Base-by-base conservation (phyloP, 2,329 filamentous ascomycete species). In the Trichoderma sp. region DNA sequence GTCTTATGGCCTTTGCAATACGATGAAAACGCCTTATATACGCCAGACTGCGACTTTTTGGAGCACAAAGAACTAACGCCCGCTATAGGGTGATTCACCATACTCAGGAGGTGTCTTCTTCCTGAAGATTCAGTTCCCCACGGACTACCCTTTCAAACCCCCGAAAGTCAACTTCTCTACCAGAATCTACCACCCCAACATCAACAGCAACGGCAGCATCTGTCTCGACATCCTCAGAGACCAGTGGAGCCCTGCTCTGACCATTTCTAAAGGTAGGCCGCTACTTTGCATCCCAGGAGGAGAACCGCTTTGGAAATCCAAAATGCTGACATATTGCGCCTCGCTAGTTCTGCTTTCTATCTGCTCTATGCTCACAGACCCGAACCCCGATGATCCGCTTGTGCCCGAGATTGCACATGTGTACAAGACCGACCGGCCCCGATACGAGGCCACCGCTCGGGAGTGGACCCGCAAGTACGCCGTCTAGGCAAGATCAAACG, bases 91-190 rank as follows among this genome's bases (percentile, higher is more conserved):
- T 82, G 96, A 98, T 83, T 97, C 94, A 79, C 96, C 96, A 82
- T 99, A 98, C 87, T 93, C 94, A 62, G 94, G 95, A 81, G 96
- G 96, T 79, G 95, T 99, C 76, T 99, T 99, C 88, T 99, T 99
- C 90, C 89, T 99, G 75, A 91, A 92, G 76, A 99, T 99, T 80
- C 94, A 97, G 85, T 98, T 99, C 88, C 96, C 96, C 75, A 99
- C 96, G 87, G 96, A 99, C 87, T 99, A 99, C 84, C 96, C 96
- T 53, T 99, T 99, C 89, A 99, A 99, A 91, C 96, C 96, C 72
- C 96, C 96, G 76, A 99, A 99, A 89, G 94, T 99, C 84, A 97
- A 97, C 91, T 99, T 99, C 89, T 98, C 94, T 77, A 99, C 96
- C 74, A 92, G 95, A 80, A 98, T 99, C 86, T 99, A 99, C 83